Evolutionary conservation across 2,329 filamentous ascomycete genomes (phyloP), one percentile per base, ranked within the genome.

Genomic region (Simplicillium sp.): DNA sequence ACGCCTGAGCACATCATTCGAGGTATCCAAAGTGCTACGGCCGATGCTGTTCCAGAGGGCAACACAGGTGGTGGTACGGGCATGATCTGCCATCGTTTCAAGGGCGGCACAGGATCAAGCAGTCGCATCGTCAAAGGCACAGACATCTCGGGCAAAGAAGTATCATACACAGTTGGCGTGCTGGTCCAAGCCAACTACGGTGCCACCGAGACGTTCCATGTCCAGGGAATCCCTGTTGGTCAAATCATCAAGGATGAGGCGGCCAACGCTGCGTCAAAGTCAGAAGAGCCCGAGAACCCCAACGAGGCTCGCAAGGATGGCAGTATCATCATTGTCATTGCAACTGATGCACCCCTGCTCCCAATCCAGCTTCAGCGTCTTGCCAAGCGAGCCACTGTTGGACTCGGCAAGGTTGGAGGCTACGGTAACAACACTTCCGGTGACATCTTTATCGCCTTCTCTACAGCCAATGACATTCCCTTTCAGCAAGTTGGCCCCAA

Each of bases 101-200:
- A 80, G 52, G 77, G 75, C 32, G 77, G 77, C 2, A 82, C 77
- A 1, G 77, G 77, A 11, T 74, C 68, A 2, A 67, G 67, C 45
- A 74, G 68, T 37, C 66, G 77, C 17, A 44, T 77, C 11, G 42
- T 48, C 3, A 40, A 34, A 11, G 66, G 67, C 0, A 45, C 60
- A 16, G 61, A 60, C 41, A 44, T 20, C 16, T 47, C 48, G 4
- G 50, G 43, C 2, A 48, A 46, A 7, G 52, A 53, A 11, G 62
- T 55, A 42, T 57, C 57, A 11, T 81, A 75, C 50, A 77, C 72
- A 0, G 61, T 82, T 29, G 77, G 61, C 1, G 75, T 70, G 2
- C 59, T 82, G 12, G 71, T 76, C 3, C 77, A 81, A 55, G 67
- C 71, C 32, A 82, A 82, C 53, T 82, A 80, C 52, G 78, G 77